These are phyloP conservation scores for Boletus speciosus DNA, from an alignment of 768 basidiomycete species.

Conservation along the genomic window DNA sequence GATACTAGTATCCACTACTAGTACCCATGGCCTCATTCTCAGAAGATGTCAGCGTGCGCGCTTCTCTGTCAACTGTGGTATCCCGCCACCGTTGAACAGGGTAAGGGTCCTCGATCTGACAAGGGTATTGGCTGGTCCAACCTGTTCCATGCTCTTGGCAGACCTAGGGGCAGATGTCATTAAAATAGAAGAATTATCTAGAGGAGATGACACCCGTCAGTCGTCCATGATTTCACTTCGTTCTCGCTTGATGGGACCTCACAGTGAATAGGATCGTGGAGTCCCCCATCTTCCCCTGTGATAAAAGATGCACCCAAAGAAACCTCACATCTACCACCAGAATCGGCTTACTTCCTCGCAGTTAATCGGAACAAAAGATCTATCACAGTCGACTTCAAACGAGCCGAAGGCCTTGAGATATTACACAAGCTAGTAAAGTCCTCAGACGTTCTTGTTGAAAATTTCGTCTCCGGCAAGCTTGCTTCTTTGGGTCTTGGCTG, in stretches of 20 bases:
- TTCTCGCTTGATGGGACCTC: constrained; percentile 12
- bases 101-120: constrained; percentile 86
- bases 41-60: background rate
- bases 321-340: constrained; percentile 70
- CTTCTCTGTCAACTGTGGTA: constrained; percentile 39
- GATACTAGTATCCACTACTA: background rate
- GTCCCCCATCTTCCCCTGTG: constrained; percentile 56
- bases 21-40: background rate
- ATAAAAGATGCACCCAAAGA: constrained; percentile 46
- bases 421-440: constrained; percentile 63
- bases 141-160: constrained; percentile 89
- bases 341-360: constrained; percentile 90
- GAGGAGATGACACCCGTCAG: constrained; percentile 88
- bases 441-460: constrained; percentile 88
- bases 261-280: constrained; percentile 53
- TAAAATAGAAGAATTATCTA: constrained; percentile 79
- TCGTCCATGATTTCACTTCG: constrained; percentile 12
- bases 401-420: constrained; percentile 70
- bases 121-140: constrained; percentile 87
- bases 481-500: constrained; percentile 81
- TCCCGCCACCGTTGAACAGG: constrained; percentile 75
- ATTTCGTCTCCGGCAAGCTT: constrained; percentile 83
- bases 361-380: constrained; percentile 89
- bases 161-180: constrained; percentile 92
- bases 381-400: constrained; percentile 86